A percentile compares a stretch with the other conserved stretches of the same genome.
Evolutionary conservation across 2,329 filamentous ascomycete species (phyloP).

Genomic region (Didymellaceae sp.): DNA sequence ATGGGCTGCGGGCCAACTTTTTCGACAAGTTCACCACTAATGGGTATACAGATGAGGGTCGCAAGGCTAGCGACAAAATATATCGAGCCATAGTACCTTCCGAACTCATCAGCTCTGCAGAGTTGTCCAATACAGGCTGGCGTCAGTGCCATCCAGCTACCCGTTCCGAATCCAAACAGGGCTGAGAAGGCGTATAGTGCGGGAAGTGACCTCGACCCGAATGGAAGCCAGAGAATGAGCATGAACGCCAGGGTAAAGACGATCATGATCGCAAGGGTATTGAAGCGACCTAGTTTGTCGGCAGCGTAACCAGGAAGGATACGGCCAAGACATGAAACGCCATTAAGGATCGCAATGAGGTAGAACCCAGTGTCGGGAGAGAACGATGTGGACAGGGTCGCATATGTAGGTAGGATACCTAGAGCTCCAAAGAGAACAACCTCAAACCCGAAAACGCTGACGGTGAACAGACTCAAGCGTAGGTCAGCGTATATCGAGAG

Average conservation of each 20-base stretch:
- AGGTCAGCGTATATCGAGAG: conserved; percentile 43
- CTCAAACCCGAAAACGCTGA: conserved; percentile 46
- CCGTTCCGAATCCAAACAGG: conserved; percentile 57
- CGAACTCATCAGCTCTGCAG: conserved; percentile 56
- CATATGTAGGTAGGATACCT: conserved; percentile 51
- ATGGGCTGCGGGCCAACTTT: conserved; percentile 41
- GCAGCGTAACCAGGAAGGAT: conserved; percentile 50
- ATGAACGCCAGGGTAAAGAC: conserved; percentile 46
- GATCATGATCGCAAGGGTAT: conserved; percentile 48
- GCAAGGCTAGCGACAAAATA: conserved; percentile 48
- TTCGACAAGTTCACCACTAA: conserved; percentile 45
- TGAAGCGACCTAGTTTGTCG: conserved; percentile 52
- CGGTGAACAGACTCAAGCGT: conserved; percentile 44
- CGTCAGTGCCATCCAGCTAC: conserved; percentile 53
- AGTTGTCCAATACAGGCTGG: conserved; percentile 58
- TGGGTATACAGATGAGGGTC: conserved; percentile 45
- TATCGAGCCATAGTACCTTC: conserved; percentile 59
- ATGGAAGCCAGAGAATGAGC: conserved; percentile 45
- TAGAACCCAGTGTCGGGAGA: conserved; percentile 43
- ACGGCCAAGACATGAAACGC: conserved; percentile 50
- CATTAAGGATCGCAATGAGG: conserved; percentile 51
- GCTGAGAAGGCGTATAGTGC: conserved; percentile 50
- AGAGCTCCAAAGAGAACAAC: conserved; percentile 51
- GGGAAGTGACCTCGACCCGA: conserved; percentile 39
- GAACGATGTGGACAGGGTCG: conserved; percentile 46